These are phyloP conservation scores for Artomyces pyxidatus DNA, from an alignment of 768 basidiomycete genomes.

Conservation along the genomic window DNA sequence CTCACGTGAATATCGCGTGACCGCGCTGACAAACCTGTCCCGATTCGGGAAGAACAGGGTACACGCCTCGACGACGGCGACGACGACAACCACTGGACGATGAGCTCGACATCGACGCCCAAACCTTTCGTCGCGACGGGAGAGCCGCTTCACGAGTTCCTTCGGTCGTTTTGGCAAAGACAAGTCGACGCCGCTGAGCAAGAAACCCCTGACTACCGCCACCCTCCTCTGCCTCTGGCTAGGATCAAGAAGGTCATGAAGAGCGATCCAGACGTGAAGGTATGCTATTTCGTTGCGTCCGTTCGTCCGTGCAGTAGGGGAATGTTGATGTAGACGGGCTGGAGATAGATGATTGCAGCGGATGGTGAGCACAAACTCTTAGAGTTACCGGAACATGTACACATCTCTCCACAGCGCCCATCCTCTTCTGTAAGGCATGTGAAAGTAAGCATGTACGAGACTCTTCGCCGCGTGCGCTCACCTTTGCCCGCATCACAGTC, in stretches of 20 bases:
- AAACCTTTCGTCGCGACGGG: slow-evolving; percentile 73
- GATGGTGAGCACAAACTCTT: slow-evolving; percentile 49
- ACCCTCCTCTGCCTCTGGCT: slow-evolving; percentile 85
- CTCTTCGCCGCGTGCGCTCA: background rate
- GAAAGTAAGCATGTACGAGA: slow-evolving; percentile 64
- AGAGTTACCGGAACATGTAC: slow-evolving; percentile 6
- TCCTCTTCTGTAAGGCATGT: slow-evolving; percentile 96
- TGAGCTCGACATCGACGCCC: background rate
- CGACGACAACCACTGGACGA: background rate
- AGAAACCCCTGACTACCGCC: slow-evolving; percentile 81
- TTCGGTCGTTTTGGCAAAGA: slow-evolving; percentile 84
- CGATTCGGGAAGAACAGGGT: background rate
- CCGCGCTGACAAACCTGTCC: background rate
- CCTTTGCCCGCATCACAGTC: slow-evolving; percentile 55
- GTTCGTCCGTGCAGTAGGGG: background rate
- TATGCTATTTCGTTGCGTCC: slow-evolving; percentile 28
- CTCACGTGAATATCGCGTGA: background rate
- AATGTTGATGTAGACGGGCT: background rate
- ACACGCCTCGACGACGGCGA: background rate
- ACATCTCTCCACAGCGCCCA: slow-evolving; percentile 52
- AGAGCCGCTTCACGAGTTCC: slow-evolving; percentile 79
- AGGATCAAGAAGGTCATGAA: slow-evolving; percentile 99
- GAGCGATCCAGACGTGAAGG: slow-evolving; percentile 94
- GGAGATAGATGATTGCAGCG: slow-evolving; percentile 87
- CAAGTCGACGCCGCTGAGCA: slow-evolving; percentile 83